A percentile compares a stretch with the other conserved stretches of the same genome.
phyloP scores from a whole-genome alignment of 345 rosid species.

The Citrus sp. region DNA sequence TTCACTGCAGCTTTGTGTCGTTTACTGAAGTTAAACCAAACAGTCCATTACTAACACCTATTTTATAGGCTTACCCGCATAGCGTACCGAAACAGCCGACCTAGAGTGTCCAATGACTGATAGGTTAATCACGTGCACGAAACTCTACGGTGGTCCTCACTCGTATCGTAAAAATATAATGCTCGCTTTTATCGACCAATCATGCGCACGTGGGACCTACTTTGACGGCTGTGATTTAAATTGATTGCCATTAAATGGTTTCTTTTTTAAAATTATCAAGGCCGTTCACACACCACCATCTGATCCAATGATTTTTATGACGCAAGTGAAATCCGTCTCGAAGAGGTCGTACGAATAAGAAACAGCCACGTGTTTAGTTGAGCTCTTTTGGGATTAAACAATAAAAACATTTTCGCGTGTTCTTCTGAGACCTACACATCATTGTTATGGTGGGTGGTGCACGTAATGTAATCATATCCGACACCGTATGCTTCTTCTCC shows the following conservation, averaged over 20 bases:
- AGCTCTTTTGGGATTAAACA: too few relatives aligned
- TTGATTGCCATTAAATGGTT: too few relatives aligned
- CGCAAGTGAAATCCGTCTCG: not conserved
- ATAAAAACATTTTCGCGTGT: not conserved
- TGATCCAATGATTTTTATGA: not conserved
- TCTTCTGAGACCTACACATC: not conserved
- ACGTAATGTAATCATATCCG: conserved; percentile 21
- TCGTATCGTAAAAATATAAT: not conserved
- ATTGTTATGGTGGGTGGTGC: not conserved
- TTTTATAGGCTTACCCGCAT: not conserved
- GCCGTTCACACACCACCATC: not conserved
- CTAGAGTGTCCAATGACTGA: not conserved
- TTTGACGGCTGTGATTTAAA: conserved; percentile 14
- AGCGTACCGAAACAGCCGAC: not conserved
- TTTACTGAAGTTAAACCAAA: not conserved
- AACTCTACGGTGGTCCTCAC: conserved; percentile 6
- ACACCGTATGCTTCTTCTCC: conserved; percentile 35
- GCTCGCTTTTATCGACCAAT: not conserved
- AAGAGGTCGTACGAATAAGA: not conserved
- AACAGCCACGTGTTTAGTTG: not conserved
- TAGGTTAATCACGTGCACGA: conserved; percentile 8
- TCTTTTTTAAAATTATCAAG: not conserved
- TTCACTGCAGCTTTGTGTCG: not conserved
- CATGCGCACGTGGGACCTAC: not conserved
- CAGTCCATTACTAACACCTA: not conserved